Base-by-base conservation (phyloP, 177 flowering plant species). In the Tripterygium wilfordii region DNA sequence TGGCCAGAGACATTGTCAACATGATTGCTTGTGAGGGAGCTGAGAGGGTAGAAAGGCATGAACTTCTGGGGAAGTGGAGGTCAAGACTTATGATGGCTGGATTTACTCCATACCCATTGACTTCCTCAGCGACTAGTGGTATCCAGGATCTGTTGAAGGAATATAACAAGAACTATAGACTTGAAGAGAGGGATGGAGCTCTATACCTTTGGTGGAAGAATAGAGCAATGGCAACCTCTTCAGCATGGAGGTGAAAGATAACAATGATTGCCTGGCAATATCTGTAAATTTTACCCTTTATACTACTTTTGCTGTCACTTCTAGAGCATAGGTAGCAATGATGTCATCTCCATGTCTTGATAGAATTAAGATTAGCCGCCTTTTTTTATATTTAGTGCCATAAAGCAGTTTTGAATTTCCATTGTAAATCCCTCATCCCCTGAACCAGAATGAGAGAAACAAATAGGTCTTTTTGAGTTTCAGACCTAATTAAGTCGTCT, bases 1-100 rank as follows among this genome's bases (percentile, higher is more conserved):
- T 82, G 55, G 89, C 89, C 0, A 65, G 79, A 4, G 89, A 82
- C 59, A 74, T 82, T 8, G 89, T 82, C 8, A 82, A 75, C 63
- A 79, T 82, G 60, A 62, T 82, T 33, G 85, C 85, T n/a, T 82
- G 85, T 25, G 89, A 82, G 64, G 76, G 57, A 13, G 36, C 54
- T 5, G 85, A 82, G 31, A 62, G 88, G 49, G 79, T 82, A 3
- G 88, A 82, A 57, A 51, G 88, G 35, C 89, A 82, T 37, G 89
- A 82, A 42, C 75, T 57, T 13, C 54, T 70, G 3, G 81, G 81
- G 1, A 82, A 82, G 48, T 82, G 89, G 89, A 70, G 67, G 51
- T 20, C 58, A 13, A 68, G 89, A 33, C 57, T 82, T 15, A 38
- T 5, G 13, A 75, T 77, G 83, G 89, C 83, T 10, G 85, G 85